Base-by-base conservation (phyloP, 2,329 filamentous ascomycete genomes). In the Fusarium fujikuroi region DNA sequence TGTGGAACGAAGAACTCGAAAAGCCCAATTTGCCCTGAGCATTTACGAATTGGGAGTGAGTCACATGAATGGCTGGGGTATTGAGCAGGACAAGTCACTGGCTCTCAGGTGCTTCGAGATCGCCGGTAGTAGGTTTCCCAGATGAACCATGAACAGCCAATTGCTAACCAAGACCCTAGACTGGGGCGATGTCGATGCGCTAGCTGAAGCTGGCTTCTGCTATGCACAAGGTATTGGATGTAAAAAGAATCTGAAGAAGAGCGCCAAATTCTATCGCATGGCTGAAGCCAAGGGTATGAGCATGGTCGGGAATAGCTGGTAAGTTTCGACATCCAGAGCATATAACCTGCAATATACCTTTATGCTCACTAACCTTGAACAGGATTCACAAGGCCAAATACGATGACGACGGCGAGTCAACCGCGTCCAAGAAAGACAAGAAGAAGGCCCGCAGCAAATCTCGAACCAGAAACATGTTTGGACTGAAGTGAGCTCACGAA, bases 271-370 rank as follows among this genome's bases (percentile, higher is more conserved):
- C 78, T 98, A 98, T 81, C 92, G 96, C 28, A 88, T 92, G 85
- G 96, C 96, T 10, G 96, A 97, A 81, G 91, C 92, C 30, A 96
- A 96, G 83, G 96, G 96, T 11, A 95, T 98, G 87, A 97, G 91
- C 82, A 98, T 98, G 95, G 92, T 97, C 63, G 96, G 96, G 62
- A 98, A 98, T 81, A 98, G 95, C 86, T 99, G 96, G 95, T 97
- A 87, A 80, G 93, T 89, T 37, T 56, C n/a, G 18, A 34, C 11
- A 32, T 12, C 19, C 30, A 19, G 25, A 63, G 10, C 11, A 46
- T 28, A 8, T 32, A n/a, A 19, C 34, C 10, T 21, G 21, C 25
- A 21, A 15, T 32, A 19, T 23, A 32, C 25, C 4, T 3, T 21
- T 28, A 61, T 44, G 46, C 74, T 60, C 39, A 74, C 53, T 46